Percentiles rank a stretch among this genome's conserved stretches.
Evolutionary conservation across 768 basidiomycete species (phyloP).

Genomic region (Glaciozyma martinii): DNA sequence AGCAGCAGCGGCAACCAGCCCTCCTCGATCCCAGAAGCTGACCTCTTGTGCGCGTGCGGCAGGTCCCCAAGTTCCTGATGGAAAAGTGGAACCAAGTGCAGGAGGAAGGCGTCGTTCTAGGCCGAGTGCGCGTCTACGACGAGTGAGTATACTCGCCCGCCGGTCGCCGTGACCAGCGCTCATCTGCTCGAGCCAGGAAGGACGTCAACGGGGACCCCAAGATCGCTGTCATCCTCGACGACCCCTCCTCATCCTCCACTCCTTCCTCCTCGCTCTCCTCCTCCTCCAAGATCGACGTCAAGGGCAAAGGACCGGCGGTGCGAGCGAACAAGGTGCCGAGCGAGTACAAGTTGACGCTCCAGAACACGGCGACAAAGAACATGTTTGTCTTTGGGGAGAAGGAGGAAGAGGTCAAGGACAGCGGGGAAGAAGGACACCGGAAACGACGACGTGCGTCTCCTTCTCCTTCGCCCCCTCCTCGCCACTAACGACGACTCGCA

Average conservation of each 20-base stretch:
- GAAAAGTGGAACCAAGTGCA: constrained; percentile 72
- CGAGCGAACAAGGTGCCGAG: constrained; percentile 42
- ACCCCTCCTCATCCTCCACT: constrained; percentile 55
- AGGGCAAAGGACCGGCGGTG: constrained; percentile 24
- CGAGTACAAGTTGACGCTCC: constrained; percentile 80
- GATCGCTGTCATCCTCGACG: constrained; percentile 32
- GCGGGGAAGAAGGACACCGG: constrained; percentile 35
- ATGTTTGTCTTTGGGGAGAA: constrained; percentile 76
- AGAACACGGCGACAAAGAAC: constrained; percentile 66
- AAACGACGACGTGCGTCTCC: constrained; percentile 1
- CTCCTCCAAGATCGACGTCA: constrained; percentile 39
- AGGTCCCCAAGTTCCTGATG: constrained; percentile 81
- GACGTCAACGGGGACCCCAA: constrained; percentile 27
- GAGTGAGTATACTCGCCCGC: constrained; percentile 40
- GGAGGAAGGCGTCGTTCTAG: constrained; percentile 68
- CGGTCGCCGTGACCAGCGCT: background rate
- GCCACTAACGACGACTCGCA: background rate
- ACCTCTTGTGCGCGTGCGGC: constrained; percentile 16
- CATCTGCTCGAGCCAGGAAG: constrained; percentile 8
- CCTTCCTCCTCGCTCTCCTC: constrained; percentile 57
- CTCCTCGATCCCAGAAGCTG: background rate
- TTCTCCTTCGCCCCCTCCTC: too few species aligned
- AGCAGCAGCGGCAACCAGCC: background rate
- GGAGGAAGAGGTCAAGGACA: constrained; percentile 59
- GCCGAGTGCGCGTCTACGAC: constrained; percentile 70